These are phyloP conservation scores for Cryphonectria radicalis DNA, from an alignment of 2,329 filamentous ascomycete species.

Conservation along the genomic window DNA sequence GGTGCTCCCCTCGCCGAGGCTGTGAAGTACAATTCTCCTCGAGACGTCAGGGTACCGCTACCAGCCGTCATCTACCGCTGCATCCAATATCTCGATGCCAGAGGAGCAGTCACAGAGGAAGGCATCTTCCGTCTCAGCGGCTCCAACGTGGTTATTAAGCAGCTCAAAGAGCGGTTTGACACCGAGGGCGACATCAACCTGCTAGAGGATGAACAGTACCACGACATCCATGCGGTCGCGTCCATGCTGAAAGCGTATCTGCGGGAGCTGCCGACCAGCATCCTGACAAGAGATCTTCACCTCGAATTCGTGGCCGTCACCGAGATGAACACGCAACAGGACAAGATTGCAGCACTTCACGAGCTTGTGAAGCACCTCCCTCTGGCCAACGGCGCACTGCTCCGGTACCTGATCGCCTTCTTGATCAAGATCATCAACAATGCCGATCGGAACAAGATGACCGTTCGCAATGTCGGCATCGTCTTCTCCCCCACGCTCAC, in stretches of 20 bases:
- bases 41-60: constrained; percentile 73
- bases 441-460: constrained; percentile 94
- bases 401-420: constrained; percentile 86
- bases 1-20: constrained; percentile 85
- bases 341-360: constrained; percentile 78
- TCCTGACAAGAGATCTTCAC: constrained; percentile 88
- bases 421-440: constrained; percentile 92
- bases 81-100: constrained; percentile 86
- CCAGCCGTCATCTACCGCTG: constrained; percentile 95
- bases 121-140: constrained; percentile 96
- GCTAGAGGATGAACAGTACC: constrained; percentile 79
- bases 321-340: constrained; percentile 73
- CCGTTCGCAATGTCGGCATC: constrained; percentile 93
- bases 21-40: constrained; percentile 77
- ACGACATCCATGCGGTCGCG: constrained; percentile 95
- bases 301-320: constrained; percentile 84
- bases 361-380: constrained; percentile 81
- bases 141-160: constrained; percentile 94
- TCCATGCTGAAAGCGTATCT: constrained; percentile 93
- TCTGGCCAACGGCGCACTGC: constrained; percentile 75
- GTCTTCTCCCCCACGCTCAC: constrained; percentile 98
- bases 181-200: constrained; percentile 89
- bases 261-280: constrained; percentile 86
- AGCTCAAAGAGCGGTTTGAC: constrained; percentile 90
- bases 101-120: constrained; percentile 83